phyloP scores from a whole-genome alignment of 2,329 filamentous ascomycete genomes.

The Pleoardoris graminearum region DNA sequence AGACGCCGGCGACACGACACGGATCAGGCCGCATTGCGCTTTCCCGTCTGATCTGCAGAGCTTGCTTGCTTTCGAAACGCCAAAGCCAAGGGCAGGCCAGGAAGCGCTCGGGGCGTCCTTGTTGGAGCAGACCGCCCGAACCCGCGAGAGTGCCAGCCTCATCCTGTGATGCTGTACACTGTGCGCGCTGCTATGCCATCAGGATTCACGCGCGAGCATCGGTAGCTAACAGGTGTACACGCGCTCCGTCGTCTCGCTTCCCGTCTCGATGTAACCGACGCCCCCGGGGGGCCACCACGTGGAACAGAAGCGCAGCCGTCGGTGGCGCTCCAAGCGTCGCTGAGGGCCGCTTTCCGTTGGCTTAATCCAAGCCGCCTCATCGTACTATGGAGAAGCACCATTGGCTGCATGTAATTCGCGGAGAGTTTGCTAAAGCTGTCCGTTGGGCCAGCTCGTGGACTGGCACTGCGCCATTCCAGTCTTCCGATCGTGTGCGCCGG shows the following conservation, averaged over 20 bases:
- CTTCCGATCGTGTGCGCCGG: background rate
- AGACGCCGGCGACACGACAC: slow-evolving; percentile 21
- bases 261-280: background rate
- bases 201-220: no score
- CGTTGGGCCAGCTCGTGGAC: background rate
- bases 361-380: background rate
- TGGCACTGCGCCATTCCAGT: background rate
- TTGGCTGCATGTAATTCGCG: background rate
- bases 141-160: background rate
- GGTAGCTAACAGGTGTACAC: no score
- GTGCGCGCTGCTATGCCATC: background rate
- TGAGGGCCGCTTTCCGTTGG: background rate
- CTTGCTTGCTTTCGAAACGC: slow-evolving; percentile 28
- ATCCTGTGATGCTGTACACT: background rate
- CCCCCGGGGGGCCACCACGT: background rate
- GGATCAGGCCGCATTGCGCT: slow-evolving; percentile 18
- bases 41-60: slow-evolving; percentile 34
- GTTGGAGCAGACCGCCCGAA: background rate
- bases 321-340: background rate
- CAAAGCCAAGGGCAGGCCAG: slow-evolving; percentile 10
- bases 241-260: background rate
- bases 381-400: background rate
- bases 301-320: background rate
- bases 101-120: background rate
- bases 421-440: background rate